Base-by-base conservation (phyloP, 179 eudicot genomes). In the Corrigiola litoralis region DNA sequence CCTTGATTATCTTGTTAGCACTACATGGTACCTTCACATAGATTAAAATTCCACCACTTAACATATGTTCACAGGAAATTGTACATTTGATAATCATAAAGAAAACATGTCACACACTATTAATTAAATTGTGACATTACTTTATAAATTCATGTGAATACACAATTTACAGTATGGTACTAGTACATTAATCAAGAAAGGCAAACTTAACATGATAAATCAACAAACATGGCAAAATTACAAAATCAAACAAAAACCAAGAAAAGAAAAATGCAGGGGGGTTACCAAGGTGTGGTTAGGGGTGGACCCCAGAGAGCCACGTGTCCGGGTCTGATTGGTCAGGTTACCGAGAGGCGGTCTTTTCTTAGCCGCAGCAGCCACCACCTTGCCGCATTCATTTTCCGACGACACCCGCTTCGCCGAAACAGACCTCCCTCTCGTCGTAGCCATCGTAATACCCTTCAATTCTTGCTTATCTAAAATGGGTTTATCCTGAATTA, bases 1-100 rank as follows among this genome's bases (percentile, higher is more conserved):
- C 28, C 66, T 78, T 81, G n/a, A 63, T 71, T 36, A 47, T 72
- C 72, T 87, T 85, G 11, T 83, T 28, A 20, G 81, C 56, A 2
- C 79, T 55, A 70, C 87, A 78, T 42, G 87, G 90, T 38, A 79
- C 90, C 95, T 86, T 67, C 67, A 79, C 38, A 70, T 6, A 66
- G n/a, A n/a, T n/a, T 8, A 5, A 71, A 40, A 37, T 17, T 40
- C 23, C 41, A 28, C 11, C 27, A n/a, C 18, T 29, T 29, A 13
- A 6, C 10, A 58, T 1, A 48, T 28, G 5, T 13, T 8, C 2
- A 42, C 16, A 4, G 18, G 17, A 14, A 38, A 38, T 38, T 9
- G 13, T 38, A 13, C 7, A 6, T 5, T 4, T 36, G 40, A 36
- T 36, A 14, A 38, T 38, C 11, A 38, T 38, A 14, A 47, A 17